phyloP scores from a whole-genome alignment of 805 yeast species.

The Kazachstania psychrophila region DNA sequence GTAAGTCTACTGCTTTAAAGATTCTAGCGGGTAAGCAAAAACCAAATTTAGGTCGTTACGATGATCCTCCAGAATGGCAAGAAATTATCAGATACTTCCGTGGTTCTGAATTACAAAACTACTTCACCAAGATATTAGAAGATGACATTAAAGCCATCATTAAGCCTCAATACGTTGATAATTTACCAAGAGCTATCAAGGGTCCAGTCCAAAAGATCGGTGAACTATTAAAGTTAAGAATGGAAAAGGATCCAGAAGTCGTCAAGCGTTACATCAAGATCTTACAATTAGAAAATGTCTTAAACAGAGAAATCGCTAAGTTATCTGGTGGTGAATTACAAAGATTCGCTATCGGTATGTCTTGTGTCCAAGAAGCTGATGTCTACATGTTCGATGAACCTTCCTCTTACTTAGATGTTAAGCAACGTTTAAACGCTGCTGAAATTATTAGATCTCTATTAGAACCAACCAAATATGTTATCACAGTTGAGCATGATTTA shows the following conservation, averaged over 20 bases:
- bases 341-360: slow-evolving; percentile 96
- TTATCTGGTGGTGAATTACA: slow-evolving; percentile 98
- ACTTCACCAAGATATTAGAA: slow-evolving; percentile 86
- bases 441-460: slow-evolving; percentile 82
- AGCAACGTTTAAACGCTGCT: slow-evolving; percentile 97
- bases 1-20: slow-evolving; percentile 94
- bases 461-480: slow-evolving; percentile 69
- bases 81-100: slow-evolving; percentile 85
- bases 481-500: slow-evolving; percentile 97
- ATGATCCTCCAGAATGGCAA: slow-evolving; percentile 96
- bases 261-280: slow-evolving; percentile 57
- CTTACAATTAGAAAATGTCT: slow-evolving; percentile 65
- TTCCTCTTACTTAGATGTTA: slow-evolving; percentile 94
- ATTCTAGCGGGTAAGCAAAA: slow-evolving; percentile 95
- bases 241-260: slow-evolving; percentile 55
- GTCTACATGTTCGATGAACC: slow-evolving; percentile 99
- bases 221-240: slow-evolving; percentile 64
- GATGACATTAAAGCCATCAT: slow-evolving; percentile 93
- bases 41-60: slow-evolving; percentile 90
- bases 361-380: slow-evolving; percentile 88
- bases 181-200: slow-evolving; percentile 91
- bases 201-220: slow-evolving; percentile 84
- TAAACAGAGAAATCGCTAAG: slow-evolving; percentile 80
- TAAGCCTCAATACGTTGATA: slow-evolving; percentile 98
- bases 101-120: slow-evolving; percentile 96